Base-by-base conservation (phyloP, 306 rosid species). In the Fagus crenata region DNA sequence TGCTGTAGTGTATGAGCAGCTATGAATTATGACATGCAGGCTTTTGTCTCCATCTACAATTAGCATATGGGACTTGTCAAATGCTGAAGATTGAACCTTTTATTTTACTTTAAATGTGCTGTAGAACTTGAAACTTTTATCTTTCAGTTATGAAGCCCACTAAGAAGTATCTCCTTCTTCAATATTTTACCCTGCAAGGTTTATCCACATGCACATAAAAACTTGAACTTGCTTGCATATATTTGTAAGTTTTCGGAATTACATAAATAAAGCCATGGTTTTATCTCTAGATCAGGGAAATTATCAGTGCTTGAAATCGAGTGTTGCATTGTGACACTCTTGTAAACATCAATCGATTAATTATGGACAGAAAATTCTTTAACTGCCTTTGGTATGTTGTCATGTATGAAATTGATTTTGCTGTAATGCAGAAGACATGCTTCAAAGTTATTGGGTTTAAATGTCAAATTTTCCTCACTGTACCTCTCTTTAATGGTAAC, bases 401-500 rank as follows among this genome's bases (percentile, higher is more conserved):
- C 71, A 17, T 37, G 7, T 65, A 39, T 65, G 32, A 28, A 65
- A 17, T 65, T 65, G 31, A 65, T 7, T 39, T 28, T 22, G 9
- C 14, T n/a, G 31, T 37, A 37, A 43, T 39, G 49, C 49, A 39
- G 71, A 39, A 65, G 71, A 65, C 69, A 36, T 64, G 67, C 7
- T 43, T 75, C 55, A 39, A 33, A 83, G 35, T 53, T 80, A 51
- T 64, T 28, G 28, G 64, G 60, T 71, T 77, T 33, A 41, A 43
- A 54, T 42, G 61, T 68, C 78, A 40, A 67, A 60, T 42, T 75
- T 54, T 73, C 43, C 31, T 37, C 8, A 75, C 72, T 51, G 54
- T 32, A 5, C 2, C 36, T 75, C 72, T 77, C 75, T 84, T 70
- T 54, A 28, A 84, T 61, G 53, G 22, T 69, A 58, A 71, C 54